phyloP scores from a whole-genome alignment of 2,329 filamentous ascomycete species.

The Talaromyces albobiverticillius region DNA sequence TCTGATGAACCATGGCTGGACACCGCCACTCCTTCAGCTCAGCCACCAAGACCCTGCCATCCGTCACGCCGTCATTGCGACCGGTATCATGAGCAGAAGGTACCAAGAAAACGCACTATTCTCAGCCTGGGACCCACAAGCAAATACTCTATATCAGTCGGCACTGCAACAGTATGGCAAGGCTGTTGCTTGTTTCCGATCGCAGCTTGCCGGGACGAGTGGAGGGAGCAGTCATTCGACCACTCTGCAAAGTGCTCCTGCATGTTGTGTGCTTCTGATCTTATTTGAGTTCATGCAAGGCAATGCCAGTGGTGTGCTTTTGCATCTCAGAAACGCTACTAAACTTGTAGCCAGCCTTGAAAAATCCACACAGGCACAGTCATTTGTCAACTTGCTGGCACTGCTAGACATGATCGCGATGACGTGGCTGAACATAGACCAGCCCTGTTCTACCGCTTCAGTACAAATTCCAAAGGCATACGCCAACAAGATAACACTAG shows the following conservation, averaged over 20 bases:
- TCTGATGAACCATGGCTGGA: background rate
- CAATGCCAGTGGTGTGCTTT: background rate
- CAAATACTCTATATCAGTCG: background rate
- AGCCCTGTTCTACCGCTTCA: background rate
- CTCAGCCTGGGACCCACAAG: background rate
- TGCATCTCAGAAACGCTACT: background rate
- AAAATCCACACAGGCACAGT: background rate
- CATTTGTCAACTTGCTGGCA: background rate
- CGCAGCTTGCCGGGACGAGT: background rate
- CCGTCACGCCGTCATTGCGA: background rate
- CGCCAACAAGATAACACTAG: background rate
- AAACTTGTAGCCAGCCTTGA: background rate
- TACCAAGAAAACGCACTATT: background rate
- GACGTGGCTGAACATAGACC: background rate
- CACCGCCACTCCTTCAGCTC: background rate
- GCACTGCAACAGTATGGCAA: background rate
- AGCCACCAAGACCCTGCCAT: background rate
- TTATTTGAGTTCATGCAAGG: constrained; percentile 5
- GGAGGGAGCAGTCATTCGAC: background rate
- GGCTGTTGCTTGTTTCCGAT: background rate
- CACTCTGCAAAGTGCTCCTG: background rate
- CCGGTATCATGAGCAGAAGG: background rate
- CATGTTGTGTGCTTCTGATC: constrained; percentile 1
- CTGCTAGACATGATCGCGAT: background rate
- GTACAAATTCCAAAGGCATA: background rate